phyloP scores from a whole-genome alignment of 1,284 basidiomycete genomes.

The Papiliotrema nemorosa region DNA sequence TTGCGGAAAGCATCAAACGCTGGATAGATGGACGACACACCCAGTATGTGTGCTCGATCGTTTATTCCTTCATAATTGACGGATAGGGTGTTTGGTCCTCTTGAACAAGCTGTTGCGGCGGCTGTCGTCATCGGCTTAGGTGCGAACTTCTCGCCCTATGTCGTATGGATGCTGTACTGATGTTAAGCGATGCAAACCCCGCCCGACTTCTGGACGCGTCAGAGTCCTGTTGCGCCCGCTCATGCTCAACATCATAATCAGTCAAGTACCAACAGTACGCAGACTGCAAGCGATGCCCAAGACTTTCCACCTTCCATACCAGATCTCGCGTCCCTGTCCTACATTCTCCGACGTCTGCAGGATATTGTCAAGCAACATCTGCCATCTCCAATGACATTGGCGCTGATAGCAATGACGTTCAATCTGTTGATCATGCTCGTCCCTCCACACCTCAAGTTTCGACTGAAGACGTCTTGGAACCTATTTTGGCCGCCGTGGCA shows the following conservation, averaged over 20 bases:
- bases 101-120: constrained; percentile 31
- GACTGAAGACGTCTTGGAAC: constrained; percentile 22
- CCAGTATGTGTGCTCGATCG: background rate
- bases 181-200: constrained; percentile 19
- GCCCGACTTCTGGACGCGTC: constrained; percentile 3
- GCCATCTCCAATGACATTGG: constrained; percentile 3
- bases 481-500: constrained; percentile 36
- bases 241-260: background rate
- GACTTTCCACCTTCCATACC: background rate
- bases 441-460: constrained; percentile 8
- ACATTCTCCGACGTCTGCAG: background rate
- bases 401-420: constrained; percentile 5
- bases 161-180: background rate
- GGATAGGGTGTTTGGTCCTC: constrained; percentile 31
- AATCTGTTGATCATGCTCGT: constrained; percentile 15
- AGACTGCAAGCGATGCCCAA: too few species aligned
- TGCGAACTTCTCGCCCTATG: constrained; percentile 1
- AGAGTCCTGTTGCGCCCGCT: background rate
- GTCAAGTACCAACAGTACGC: background rate
- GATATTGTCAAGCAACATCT: background rate
- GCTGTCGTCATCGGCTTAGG: constrained; percentile 31
- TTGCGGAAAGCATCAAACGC: background rate
- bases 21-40: constrained; percentile 4
- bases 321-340: background rate
- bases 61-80: background rate